Evolutionary conservation across 1,139 yeast species (phyloP), one percentile per base, ranked within the genome.

Genomic region (Yamadazyma spencermartinsiae): DNA sequence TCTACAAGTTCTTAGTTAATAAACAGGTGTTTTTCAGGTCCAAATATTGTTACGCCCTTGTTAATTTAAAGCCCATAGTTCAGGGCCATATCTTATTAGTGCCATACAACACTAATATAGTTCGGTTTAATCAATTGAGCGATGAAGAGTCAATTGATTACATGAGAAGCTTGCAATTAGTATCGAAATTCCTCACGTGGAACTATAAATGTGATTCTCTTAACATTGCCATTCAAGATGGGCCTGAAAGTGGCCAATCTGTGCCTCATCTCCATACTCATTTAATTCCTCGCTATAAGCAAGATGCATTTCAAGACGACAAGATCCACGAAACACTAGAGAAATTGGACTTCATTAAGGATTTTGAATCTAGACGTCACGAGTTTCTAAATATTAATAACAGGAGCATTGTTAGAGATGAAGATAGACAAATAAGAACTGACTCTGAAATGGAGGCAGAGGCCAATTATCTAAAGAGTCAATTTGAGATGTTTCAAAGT

Each of bases 261-360:
- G 82, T 92, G 1, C 95, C 96, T 2, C 98, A 92, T 60, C 72
- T 92, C 19, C 98, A 92, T 58, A 84, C 96, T 24, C 98, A 92
- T 58, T 64, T 92, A 13, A 88, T 92, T 24, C 98, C 98, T 3
- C 69, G 98, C 31, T 80, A 74, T 54, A 68, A 70, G 38, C 58
- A 64, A 8, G 83, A 85, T 49, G 85, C 81, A 28, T 73, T 77
- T 45, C 89, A 87, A 1, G 96, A 88, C 54, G 79, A 74, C 31
- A 37, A 42, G 14, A 74, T 92, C 26, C 87, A 90, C 58, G 64
- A 62, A 8, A 63, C 68, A 49, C 58, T 92, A 37, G 90, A 86
- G 46, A 55, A 63, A 2, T 31, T 50, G 10, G 76, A 72, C 30
- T 63, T 75, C 24, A 59, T 57, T 43, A 58, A 45, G 45, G 68